Evolutionary conservation across 164 flowering plant genomes (phyloP).

Genomic region (Stephania yunnanensis): DNA sequence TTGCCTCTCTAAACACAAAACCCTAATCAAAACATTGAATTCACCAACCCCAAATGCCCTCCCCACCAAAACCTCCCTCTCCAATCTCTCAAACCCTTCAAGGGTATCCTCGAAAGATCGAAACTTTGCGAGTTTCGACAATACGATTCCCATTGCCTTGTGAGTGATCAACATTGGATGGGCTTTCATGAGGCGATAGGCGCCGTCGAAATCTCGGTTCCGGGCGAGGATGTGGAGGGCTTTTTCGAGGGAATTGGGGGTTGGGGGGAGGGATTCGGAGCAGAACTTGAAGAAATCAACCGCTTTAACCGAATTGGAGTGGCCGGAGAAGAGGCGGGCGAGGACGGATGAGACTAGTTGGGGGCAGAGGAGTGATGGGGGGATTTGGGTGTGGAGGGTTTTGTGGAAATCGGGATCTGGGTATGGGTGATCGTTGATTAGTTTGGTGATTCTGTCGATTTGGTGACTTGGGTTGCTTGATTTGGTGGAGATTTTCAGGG

Average conservation of each 20-base stretch:
- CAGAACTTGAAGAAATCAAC: slow-evolving; percentile 56
- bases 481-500: slow-evolving; percentile 3
- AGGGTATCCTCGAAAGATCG: slow-evolving; percentile 59
- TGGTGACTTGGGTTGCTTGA: slow-evolving; percentile 8
- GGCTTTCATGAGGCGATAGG: slow-evolving; percentile 53
- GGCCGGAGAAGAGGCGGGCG: slow-evolving; percentile 69
- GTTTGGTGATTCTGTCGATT: slow-evolving; percentile 32
- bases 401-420: slow-evolving; percentile 44
- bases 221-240: slow-evolving; percentile 67
- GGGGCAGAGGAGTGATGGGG: slow-evolving; percentile 27
- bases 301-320: slow-evolving; percentile 76
- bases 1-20: slow-evolving; percentile 57
- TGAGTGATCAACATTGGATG: slow-evolving; percentile 54
- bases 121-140: slow-evolving; percentile 51
- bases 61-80: slow-evolving; percentile 37
- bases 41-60: slow-evolving; percentile 54
- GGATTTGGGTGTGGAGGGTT: slow-evolving; percentile 32
- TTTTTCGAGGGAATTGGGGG: slow-evolving; percentile 55
- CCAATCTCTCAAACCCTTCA: slow-evolving; percentile 58
- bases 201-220: slow-evolving; percentile 58
- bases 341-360: slow-evolving; percentile 49
- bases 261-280: slow-evolving; percentile 25
- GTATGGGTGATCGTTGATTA: slow-evolving; percentile 73
- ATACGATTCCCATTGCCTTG: slow-evolving; percentile 68
- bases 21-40: slow-evolving; percentile 64